Percentiles rank a stretch among this genome's conserved stretches.
Conservation (phyloP, 805 yeast species). For the Tanozyma kutaoensis region DNA sequence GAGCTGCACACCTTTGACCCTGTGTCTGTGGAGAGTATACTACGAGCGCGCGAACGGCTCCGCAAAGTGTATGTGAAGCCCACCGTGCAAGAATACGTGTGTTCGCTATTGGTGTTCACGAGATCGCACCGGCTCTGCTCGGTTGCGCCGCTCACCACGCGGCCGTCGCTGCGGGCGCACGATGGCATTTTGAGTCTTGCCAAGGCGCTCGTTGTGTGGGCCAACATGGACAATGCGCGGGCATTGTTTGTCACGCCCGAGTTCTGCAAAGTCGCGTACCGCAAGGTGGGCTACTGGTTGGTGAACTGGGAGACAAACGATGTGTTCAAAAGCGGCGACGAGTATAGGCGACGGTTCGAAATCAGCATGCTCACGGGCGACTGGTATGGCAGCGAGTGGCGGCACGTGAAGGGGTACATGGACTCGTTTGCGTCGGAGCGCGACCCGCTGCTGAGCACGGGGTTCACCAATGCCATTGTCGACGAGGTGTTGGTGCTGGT, state of each 20-base stretch:
- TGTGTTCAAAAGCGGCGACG: slow-evolving; percentile 4
- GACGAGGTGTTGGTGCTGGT: slow-evolving; percentile 23
- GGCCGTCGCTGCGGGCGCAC: slow-evolving; percentile 19
- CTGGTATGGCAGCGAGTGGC: slow-evolving; percentile 31
- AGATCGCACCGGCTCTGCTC: slow-evolving; percentile 25
- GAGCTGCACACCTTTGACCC: neutral
- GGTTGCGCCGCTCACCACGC: slow-evolving; percentile 20
- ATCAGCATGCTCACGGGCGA: slow-evolving; percentile 25
- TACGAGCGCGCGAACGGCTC: neutral
- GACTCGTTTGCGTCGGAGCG: slow-evolving; percentile 6
- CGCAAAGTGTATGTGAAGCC: slow-evolving; percentile 15
- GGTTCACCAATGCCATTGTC: slow-evolving; percentile 18
- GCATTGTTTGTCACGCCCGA: slow-evolving; percentile 22
- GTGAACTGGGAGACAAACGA: slow-evolving; percentile 26
- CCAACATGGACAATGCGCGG: neutral
- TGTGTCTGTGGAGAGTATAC: neutral
- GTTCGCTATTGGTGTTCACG: slow-evolving; percentile 21
- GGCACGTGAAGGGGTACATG: slow-evolving; percentile 15
- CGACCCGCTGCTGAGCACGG: slow-evolving; percentile 16
- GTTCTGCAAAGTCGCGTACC: slow-evolving; percentile 20
- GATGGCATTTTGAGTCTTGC: slow-evolving; percentile 16
- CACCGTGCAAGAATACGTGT: slow-evolving; percentile 21
- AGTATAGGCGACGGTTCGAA: slow-evolving; percentile 10
- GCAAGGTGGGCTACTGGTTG: slow-evolving; percentile 29
- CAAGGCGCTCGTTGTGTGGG: slow-evolving; percentile 13